Evolutionary conservation across 495 filamentous ascomycete species (phyloP).

Genomic region (Corynascus novoguineensis): DNA sequence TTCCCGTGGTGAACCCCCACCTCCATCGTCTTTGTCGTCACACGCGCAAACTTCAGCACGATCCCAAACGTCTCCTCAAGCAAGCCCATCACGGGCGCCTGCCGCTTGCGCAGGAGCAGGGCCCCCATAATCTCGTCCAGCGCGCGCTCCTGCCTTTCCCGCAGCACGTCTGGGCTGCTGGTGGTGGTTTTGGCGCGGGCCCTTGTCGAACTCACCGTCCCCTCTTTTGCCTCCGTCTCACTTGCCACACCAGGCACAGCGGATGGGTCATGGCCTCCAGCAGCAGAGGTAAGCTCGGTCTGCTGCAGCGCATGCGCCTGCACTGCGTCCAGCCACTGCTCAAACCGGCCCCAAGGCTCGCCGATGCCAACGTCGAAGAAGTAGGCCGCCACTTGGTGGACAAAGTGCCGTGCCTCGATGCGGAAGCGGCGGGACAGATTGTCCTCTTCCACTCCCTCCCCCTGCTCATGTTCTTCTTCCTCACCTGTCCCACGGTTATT

Average conservation of each 20-base stretch:
- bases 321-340: conserved; percentile 56
- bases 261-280: too few relatives aligned
- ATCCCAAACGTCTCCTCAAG: conserved; percentile 72
- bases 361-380: conserved; percentile 72
- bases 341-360: conserved; percentile 64
- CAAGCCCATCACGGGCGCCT: conserved; percentile 63
- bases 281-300: background rate
- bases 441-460: conserved; percentile 30
- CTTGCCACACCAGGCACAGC: too few relatives aligned
- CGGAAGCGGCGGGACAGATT: conserved; percentile 56
- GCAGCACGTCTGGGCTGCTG: conserved; percentile 56
- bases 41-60: conserved; percentile 61
- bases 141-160: conserved; percentile 66
- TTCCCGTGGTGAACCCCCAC: background rate
- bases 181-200: conserved; percentile 6
- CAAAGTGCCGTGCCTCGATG: conserved; percentile 72
- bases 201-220: background rate
- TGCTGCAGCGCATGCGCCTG: conserved; percentile 39
- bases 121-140: conserved; percentile 74
- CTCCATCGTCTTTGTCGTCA: conserved; percentile 13
- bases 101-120: conserved; percentile 63
- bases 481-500: background rate
- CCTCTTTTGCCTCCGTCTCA: background rate
- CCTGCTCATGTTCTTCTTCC: conserved; percentile 14
- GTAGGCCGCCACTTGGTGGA: conserved; percentile 61